A percentile compares a stretch with the other conserved stretches of the same genome.
phyloP scores from a whole-genome alignment of 2,329 filamentous ascomycete species.

The Calonectria fujianensis region DNA sequence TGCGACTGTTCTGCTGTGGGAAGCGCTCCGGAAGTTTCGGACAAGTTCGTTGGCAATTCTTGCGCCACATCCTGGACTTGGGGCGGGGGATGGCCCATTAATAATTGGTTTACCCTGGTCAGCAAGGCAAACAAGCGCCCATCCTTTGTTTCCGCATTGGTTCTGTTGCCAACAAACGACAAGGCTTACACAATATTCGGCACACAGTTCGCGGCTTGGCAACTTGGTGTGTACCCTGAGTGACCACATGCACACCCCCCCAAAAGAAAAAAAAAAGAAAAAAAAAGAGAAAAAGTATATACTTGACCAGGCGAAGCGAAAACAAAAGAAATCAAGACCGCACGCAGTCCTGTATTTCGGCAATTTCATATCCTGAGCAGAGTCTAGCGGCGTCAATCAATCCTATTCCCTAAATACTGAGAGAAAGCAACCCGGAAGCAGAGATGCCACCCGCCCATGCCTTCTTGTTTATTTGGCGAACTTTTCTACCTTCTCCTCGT shows the following conservation, averaged over 20 bases:
- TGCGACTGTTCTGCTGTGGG: neutral
- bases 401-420: slow-evolving; percentile 15
- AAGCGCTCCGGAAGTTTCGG: slow-evolving; percentile 37
- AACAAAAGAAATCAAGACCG: neutral
- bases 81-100: slow-evolving; percentile 25
- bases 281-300: neutral
- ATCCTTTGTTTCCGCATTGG: slow-evolving; percentile 1
- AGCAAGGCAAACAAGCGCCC: neutral
- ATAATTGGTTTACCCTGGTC: slow-evolving; percentile 32
- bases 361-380: slow-evolving; percentile 1
- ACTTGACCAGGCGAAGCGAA: neutral
- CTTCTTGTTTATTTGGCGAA: neutral
- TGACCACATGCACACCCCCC: neutral
- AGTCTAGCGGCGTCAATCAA: slow-evolving; percentile 13
- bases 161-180: neutral
- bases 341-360: neutral
- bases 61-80: neutral
- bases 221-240: neutral
- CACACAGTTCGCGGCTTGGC: slow-evolving; percentile 31
- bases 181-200: slow-evolving; percentile 14
- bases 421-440: slow-evolving; percentile 14
- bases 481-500: slow-evolving; percentile 1
- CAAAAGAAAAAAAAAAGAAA: neutral
- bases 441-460: neutral
- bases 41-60: slow-evolving; percentile 19